phyloP scores from a whole-genome alignment of 2,329 filamentous ascomycete species.

The Fusarium brevicatenulatum region DNA sequence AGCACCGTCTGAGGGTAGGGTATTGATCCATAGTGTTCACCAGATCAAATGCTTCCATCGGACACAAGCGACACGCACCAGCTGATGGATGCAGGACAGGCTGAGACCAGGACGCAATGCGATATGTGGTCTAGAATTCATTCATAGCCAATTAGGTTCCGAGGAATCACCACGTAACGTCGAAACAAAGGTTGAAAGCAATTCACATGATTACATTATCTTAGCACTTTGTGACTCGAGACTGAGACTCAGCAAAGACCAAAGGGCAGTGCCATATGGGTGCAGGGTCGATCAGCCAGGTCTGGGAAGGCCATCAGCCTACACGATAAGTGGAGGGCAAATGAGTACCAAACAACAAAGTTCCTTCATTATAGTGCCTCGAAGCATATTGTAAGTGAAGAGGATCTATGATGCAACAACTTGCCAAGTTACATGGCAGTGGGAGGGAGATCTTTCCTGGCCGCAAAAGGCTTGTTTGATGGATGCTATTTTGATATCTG shows the following conservation, averaged over 20 bases:
- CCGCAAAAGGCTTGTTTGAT: background rate
- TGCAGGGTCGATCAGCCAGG: background rate
- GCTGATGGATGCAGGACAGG: background rate
- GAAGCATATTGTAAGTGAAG: background rate
- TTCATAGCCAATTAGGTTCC: conserved; percentile 5
- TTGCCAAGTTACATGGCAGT: background rate
- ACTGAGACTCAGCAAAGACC: background rate
- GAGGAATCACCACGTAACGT: conserved; percentile 4
- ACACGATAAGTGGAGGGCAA: no score
- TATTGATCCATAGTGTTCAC: background rate
- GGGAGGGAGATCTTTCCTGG: background rate
- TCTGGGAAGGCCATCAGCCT: background rate
- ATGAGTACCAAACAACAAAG: background rate
- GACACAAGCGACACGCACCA: background rate
- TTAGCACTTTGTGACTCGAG: background rate
- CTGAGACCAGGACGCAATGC: background rate
- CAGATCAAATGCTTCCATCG: background rate
- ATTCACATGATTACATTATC: conserved; percentile 14
- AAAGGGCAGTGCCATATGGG: background rate
- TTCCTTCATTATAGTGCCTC: background rate
- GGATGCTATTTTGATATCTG: background rate
- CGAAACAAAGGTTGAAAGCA: background rate
- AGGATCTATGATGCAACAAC: background rate
- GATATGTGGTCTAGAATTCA: background rate
- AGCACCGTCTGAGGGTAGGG: background rate